These are phyloP conservation scores for Trichosporon ovoides DNA, from an alignment of 1,284 basidiomycete species.

Conservation along the genomic window DNA sequence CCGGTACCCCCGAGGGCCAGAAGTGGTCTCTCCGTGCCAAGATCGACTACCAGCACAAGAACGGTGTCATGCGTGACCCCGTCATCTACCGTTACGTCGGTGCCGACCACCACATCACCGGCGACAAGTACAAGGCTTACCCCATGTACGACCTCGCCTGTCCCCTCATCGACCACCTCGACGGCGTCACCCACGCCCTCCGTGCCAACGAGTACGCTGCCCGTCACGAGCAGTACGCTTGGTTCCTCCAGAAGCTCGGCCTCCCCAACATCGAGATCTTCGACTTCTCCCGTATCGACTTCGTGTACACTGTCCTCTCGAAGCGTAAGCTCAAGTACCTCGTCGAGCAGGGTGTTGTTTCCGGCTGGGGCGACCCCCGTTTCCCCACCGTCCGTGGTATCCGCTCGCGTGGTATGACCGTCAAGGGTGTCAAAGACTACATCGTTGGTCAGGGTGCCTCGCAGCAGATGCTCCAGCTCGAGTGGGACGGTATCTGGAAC, in stretches of 20 bases:
- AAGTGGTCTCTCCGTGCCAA: conserved; percentile 95
- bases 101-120: conserved; percentile 86
- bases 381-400: conserved; percentile 97
- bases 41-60: conserved; percentile 87
- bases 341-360: conserved; percentile 77
- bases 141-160: conserved; percentile 99
- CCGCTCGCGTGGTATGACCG: conserved; percentile 90
- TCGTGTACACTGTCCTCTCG: conserved; percentile 95
- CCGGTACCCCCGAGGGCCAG: conserved; percentile 72
- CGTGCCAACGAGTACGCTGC: conserved; percentile 99
- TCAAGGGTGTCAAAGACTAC: conserved; percentile 91
- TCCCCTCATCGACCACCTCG: conserved; percentile 90
- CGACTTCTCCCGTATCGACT: conserved; percentile 97
- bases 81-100: conserved; percentile 94
- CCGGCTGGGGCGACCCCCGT: conserved; percentile 96
- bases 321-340: conserved; percentile 98
- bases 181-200: conserved; percentile 97
- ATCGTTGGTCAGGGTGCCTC: conserved; percentile 96
- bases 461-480: conserved; percentile 85
- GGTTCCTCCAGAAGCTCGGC: conserved; percentile 85
- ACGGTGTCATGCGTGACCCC: conserved; percentile 97
- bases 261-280: conserved; percentile 85
- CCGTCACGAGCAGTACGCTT: conserved; percentile 92
- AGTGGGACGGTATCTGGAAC: conserved; percentile 98
- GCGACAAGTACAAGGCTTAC: conserved; percentile 92